These are phyloP conservation scores for Ceratobasidium theobromae DNA, from an alignment of 1,284 basidiomycete species.

Conservation along the genomic window DNA sequence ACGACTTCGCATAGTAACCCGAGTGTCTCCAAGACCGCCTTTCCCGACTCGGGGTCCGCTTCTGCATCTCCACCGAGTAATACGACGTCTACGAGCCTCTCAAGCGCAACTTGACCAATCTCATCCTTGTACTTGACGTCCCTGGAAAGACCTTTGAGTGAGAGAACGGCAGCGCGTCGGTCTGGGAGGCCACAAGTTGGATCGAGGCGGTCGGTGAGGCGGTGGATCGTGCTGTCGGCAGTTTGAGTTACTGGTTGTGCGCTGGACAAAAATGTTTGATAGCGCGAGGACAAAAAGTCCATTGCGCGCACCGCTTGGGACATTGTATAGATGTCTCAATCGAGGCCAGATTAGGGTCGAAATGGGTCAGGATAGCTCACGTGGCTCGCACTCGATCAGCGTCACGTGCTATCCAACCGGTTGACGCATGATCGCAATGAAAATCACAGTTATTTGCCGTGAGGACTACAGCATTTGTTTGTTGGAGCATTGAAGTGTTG, in stretches of 20 bases:
- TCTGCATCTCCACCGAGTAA: constrained; percentile 78
- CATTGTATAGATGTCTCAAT: background rate
- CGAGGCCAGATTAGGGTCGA: background rate
- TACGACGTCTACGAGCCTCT: constrained; percentile 72
- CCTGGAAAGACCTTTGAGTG: constrained; percentile 87
- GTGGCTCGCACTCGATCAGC: background rate
- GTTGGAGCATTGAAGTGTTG: too few species aligned
- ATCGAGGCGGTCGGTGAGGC: constrained; percentile 85
- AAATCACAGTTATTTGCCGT: too few species aligned
- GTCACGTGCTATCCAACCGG: background rate
- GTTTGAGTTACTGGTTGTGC: constrained; percentile 68
- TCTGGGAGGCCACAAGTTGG: constrained; percentile 86
- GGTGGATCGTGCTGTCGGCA: constrained; percentile 79
- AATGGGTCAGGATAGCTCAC: background rate
- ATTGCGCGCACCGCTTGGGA: constrained; percentile 45
- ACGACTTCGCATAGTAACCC: constrained; percentile 70
- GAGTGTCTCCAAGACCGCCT: constrained; percentile 86
- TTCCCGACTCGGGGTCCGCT: constrained; percentile 85
- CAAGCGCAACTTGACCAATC: constrained; percentile 74
- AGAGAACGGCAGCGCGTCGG: constrained; percentile 85
- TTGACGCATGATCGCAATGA: too few species aligned
- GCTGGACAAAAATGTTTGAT: constrained; percentile 73
- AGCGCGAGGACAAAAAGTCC: constrained; percentile 81
- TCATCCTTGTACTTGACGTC: constrained; percentile 78
- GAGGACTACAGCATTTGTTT: too few species aligned